phyloP scores from a whole-genome alignment of 2,329 filamentous ascomycete genomes.

The Cladosporium sphaerospermum region DNA sequence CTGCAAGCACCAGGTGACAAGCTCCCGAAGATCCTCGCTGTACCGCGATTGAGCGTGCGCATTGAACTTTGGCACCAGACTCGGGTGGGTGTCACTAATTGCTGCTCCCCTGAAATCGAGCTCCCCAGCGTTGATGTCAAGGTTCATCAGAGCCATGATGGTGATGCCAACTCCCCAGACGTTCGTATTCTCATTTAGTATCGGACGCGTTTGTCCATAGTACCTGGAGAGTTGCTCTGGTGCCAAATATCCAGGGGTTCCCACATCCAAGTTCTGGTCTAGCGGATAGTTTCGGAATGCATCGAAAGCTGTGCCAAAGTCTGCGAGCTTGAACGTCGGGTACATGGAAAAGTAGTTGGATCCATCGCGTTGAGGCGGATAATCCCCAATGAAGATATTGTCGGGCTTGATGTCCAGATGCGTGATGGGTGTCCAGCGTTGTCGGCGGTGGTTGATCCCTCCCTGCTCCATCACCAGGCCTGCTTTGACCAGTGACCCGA shows the following conservation, averaged over 20 bases:
- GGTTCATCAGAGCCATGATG: background rate
- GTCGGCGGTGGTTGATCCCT: background rate
- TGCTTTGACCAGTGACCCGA: constrained; percentile 13
- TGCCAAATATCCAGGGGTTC: background rate
- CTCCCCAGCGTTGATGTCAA: background rate
- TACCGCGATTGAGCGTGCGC: background rate
- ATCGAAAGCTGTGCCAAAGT: background rate
- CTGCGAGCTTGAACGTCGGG: background rate
- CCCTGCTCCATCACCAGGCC: constrained; percentile 16
- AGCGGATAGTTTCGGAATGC: background rate
- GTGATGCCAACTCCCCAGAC: background rate
- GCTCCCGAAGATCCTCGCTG: background rate
- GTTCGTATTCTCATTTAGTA: background rate
- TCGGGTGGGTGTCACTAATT: background rate
- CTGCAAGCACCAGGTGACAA: background rate
- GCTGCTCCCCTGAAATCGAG: background rate
- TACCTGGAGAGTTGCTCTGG: background rate
- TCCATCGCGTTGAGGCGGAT: background rate
- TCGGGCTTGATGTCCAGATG: constrained; percentile 96
- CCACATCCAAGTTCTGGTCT: background rate
- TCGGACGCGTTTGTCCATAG: too few relatives aligned
- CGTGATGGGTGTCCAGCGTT: constrained; percentile 7
- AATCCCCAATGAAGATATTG: constrained; percentile 17
- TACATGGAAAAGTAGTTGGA: background rate
- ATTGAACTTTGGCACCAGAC: background rate